These are phyloP conservation scores for Pythium graminicola DNA, from an alignment of 352 stramenopile species.

Conservation along the genomic window DNA sequence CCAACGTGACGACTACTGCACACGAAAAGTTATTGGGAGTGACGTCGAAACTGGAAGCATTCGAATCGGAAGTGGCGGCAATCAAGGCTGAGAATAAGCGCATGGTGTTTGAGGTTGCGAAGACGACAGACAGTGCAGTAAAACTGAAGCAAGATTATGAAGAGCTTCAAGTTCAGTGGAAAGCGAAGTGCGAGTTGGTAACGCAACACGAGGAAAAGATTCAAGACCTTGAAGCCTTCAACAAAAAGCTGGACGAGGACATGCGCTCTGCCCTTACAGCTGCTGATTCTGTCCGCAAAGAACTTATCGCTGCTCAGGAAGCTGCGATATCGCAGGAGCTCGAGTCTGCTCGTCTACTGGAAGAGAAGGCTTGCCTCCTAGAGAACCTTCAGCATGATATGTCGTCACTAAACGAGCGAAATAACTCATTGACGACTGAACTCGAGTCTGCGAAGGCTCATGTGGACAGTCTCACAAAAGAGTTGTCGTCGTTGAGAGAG, in stretches of 20 bases:
- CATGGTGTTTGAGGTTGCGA: constrained; percentile 71
- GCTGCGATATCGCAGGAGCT: not conserved
- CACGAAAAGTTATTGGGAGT: constrained; percentile 26
- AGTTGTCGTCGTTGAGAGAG: not conserved
- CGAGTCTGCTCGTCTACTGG: constrained; percentile 5
- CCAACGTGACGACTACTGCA: not conserved
- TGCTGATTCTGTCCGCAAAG: constrained; percentile 2
- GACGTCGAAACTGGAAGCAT: constrained; percentile 28
- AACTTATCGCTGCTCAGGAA: not conserved
- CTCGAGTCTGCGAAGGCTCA: not conserved
- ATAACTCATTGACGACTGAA: not conserved
- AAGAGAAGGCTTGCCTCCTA: constrained; percentile 3
- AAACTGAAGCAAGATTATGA: constrained; percentile 55
- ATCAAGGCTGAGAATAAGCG: constrained; percentile 68
- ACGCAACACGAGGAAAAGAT: constrained; percentile 34
- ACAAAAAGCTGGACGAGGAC: constrained; percentile 43
- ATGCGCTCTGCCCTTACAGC: not conserved
- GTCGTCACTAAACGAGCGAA: not conserved
- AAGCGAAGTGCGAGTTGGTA: constrained; percentile 34
- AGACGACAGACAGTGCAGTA: constrained; percentile 50
- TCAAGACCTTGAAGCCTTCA: constrained; percentile 35
- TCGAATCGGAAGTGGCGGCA: constrained; percentile 41
- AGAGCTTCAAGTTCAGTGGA: constrained; percentile 28
- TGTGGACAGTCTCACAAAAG: not conserved
- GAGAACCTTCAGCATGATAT: not conserved